phyloP scores from a whole-genome alignment of 139 green algal species.

The Zygnema cylindricum region DNA sequence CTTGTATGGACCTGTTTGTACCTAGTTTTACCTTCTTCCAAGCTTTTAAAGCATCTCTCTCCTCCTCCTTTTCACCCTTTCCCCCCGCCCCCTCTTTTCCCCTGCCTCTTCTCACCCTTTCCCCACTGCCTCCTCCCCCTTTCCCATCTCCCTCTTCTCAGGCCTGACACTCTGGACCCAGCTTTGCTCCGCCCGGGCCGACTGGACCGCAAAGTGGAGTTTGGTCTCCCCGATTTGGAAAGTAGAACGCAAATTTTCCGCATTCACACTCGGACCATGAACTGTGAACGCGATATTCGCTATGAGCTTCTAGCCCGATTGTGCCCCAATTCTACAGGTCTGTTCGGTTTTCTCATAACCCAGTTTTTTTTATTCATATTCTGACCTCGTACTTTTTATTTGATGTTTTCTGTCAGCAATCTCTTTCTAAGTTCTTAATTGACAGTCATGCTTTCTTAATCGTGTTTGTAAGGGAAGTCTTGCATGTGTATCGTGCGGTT shows the following conservation, averaged over 20 bases:
- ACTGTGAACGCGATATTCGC: conserved; percentile 94
- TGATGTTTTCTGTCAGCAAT: no score
- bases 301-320: conserved; percentile 90
- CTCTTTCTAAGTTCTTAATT: no score
- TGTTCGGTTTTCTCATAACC: no score
- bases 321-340: conserved; percentile 91
- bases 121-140: not conserved
- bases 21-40: not conserved
- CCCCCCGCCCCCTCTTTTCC: not conserved
- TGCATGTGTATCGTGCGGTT: no score
- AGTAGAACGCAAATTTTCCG: conserved; percentile 94
- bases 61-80: not conserved
- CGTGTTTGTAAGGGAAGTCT: no score
- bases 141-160: conserved; percentile 4
- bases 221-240: conserved; percentile 95
- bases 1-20: not conserved
- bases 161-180: conserved; percentile 96
- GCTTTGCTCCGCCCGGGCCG: conserved; percentile 93
- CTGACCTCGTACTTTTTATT: no score
- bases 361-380: no score
- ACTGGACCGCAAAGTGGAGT: conserved; percentile 98
- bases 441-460: no score
- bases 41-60: not conserved
- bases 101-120: not conserved
- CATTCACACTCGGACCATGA: conserved; percentile 98